A percentile compares a stretch with the other conserved stretches of the same genome.
These are phyloP conservation scores for Aspergillus calidoustus DNA, from an alignment of 2,329 filamentous ascomycete species.

Conservation along the genomic window DNA sequence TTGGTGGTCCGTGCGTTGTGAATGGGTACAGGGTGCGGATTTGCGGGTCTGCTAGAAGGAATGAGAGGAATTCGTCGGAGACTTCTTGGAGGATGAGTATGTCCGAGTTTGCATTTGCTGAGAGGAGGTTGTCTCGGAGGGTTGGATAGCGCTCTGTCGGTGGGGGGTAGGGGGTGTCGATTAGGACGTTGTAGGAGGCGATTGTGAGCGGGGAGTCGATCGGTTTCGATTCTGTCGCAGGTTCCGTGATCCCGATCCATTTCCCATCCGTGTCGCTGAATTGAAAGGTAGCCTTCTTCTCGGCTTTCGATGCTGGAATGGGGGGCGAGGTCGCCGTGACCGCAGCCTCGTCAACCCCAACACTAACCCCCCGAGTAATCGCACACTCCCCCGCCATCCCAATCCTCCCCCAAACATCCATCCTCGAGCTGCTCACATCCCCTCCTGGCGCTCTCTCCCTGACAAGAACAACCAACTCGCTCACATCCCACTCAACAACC, in stretches of 20 bases:
- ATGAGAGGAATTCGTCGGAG: slow-evolving; percentile 11
- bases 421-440: not conserved
- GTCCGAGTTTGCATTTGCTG: slow-evolving; percentile 1
- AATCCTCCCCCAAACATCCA: slow-evolving; percentile 10
- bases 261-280: not conserved
- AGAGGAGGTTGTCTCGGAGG: slow-evolving; percentile 7
- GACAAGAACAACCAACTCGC: slow-evolving; percentile 8
- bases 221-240: not conserved
- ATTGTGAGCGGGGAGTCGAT: slow-evolving; percentile 3
- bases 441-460: slow-evolving; percentile 7
- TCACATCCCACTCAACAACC: slow-evolving; percentile 1
- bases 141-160: slow-evolving; percentile 11
- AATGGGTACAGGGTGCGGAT: slow-evolving; percentile 8
- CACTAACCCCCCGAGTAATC: not conserved
- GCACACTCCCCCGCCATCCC: not conserved
- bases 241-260: not conserved
- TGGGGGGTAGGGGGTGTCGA: slow-evolving; percentile 8
- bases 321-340: not conserved
- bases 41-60: slow-evolving; percentile 5
- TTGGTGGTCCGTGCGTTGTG: slow-evolving; percentile 12
- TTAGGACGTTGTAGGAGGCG: slow-evolving; percentile 14
- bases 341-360: not conserved
- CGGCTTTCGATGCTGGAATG: not conserved
- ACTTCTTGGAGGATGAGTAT: slow-evolving; percentile 16
- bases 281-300: not conserved